A percentile compares a stretch with the other conserved stretches of the same genome.
Evolutionary conservation across 306 rosid genomes (phyloP).

Genomic region (Cucumis sativus): DNA sequence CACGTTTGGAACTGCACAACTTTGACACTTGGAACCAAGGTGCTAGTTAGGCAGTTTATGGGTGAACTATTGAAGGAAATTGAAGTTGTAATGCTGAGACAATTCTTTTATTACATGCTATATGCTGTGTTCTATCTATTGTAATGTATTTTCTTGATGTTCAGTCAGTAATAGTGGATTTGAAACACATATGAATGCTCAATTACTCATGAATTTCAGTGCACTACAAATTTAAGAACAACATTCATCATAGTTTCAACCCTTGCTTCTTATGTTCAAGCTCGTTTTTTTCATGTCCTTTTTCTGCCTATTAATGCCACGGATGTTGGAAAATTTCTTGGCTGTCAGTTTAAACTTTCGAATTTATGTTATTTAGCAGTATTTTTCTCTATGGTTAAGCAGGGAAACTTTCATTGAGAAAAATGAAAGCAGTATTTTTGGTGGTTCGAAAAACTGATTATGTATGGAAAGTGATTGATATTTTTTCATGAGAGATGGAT

Average conservation of each 20-base stretch:
- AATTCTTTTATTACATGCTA: background rate
- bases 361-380: constrained; percentile 9
- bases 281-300: background rate
- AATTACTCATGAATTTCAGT: background rate
- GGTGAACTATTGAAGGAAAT: background rate
- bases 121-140: background rate
- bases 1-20: background rate
- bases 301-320: background rate
- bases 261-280: background rate
- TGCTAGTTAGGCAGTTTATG: background rate
- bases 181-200: no score
- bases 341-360: background rate
- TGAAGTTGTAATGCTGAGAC: background rate
- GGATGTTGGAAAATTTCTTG: background rate
- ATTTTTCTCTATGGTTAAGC: background rate
- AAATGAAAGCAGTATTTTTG: background rate
- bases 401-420: background rate
- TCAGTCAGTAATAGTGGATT: background rate
- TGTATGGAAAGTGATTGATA: background rate
- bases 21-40: no score
- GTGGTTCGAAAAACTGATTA: background rate
- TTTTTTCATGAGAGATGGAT: background rate
- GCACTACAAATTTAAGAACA: background rate
- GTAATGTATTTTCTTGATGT: background rate
- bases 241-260: background rate